Conservation (phyloP, 306 rosid genomes). For the Coriaria nepalensis region DNA sequence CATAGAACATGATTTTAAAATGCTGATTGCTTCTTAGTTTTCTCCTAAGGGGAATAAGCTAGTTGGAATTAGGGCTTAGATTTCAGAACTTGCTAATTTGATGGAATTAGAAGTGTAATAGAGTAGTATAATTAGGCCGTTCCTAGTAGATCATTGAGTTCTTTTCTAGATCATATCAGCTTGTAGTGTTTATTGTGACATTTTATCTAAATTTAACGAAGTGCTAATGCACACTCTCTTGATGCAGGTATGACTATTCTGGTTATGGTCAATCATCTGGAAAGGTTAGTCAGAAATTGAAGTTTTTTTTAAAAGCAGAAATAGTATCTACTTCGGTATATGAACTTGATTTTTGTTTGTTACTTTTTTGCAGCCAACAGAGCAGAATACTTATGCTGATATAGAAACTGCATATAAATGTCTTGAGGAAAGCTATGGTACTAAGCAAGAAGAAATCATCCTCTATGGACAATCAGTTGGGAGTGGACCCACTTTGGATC, state of each 20-base stretch:
- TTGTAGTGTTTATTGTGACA: conserved; percentile 3
- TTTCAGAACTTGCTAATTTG: neutral
- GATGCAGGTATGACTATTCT: conserved; percentile 62
- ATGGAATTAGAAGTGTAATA: neutral
- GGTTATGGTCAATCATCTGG: conserved; percentile 67
- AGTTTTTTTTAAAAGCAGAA: conserved; percentile 5
- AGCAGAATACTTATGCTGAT: conserved; percentile 68
- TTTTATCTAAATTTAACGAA: conserved; percentile 3
- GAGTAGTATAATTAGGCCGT: too few species aligned
- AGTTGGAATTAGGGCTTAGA: conserved; percentile 1
- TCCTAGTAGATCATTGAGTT: too few species aligned
- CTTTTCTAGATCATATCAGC: neutral
- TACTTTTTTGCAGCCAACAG: conserved; percentile 45
- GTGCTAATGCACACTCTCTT: conserved; percentile 3
- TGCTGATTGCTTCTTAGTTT: conserved; percentile 2
- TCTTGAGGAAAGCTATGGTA: conserved; percentile 54
- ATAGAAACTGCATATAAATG: conserved; percentile 58
- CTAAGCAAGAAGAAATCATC: conserved; percentile 56
- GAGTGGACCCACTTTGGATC: conserved; percentile 64
- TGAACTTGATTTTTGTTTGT: neutral
- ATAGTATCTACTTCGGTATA: conserved; percentile 2
- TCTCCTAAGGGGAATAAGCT: neutral
- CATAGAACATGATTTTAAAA: neutral
- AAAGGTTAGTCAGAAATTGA: conserved; percentile 36
- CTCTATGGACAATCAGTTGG: conserved; percentile 68